Evolutionary conservation across 176 grass and related monocot genomes (phyloP).

Genomic region (Zea luxurians): DNA sequence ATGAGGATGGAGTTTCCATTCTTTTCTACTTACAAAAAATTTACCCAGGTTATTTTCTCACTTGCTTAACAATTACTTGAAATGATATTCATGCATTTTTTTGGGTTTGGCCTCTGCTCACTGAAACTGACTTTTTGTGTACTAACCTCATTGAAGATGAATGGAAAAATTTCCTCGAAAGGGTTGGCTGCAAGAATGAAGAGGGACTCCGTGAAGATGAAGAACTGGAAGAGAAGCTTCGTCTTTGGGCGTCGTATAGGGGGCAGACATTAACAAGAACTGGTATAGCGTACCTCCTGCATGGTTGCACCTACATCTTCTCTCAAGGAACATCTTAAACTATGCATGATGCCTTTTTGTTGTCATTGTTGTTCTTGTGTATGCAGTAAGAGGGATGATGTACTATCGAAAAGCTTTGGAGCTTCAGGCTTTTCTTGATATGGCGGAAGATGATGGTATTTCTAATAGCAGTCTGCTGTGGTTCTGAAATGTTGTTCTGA

Average conservation of each 20-base stretch:
- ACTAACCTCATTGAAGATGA: conserved; percentile 57
- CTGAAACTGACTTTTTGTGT: conserved; percentile 28
- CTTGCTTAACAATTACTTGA: conserved; percentile 10
- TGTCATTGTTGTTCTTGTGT: conserved; percentile 12
- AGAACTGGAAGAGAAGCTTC: conserved; percentile 81
- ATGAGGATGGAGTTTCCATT: conserved; percentile 97
- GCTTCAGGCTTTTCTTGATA: conserved; percentile 96
- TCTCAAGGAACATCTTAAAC: conserved; percentile 11
- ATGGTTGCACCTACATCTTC: conserved; percentile 1
- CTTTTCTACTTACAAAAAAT: conserved; percentile 99
- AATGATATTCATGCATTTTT: conserved; percentile 5
- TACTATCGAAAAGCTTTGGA: conserved; percentile 97
- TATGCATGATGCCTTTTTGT: conserved; percentile 14
- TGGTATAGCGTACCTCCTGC: conserved; percentile 41
- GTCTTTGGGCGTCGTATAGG: conserved; percentile 91
- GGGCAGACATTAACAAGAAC: conserved; percentile 95
- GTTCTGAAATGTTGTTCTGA: conserved; percentile 31
- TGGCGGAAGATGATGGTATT: conserved; percentile 84
- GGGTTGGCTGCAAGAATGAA: conserved; percentile 54
- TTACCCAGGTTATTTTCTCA: conserved; percentile 73
- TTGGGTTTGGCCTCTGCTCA: conserved; percentile 1
- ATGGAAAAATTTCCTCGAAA: conserved; percentile 91
- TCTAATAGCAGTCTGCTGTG: conserved; percentile 28
- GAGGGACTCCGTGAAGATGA: conserved; percentile 62
- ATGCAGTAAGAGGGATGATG: conserved; percentile 98